Evolutionary conservation across 495 filamentous ascomycete genomes (phyloP).

Genomic region (Diplogelasinospora grovesii): DNA sequence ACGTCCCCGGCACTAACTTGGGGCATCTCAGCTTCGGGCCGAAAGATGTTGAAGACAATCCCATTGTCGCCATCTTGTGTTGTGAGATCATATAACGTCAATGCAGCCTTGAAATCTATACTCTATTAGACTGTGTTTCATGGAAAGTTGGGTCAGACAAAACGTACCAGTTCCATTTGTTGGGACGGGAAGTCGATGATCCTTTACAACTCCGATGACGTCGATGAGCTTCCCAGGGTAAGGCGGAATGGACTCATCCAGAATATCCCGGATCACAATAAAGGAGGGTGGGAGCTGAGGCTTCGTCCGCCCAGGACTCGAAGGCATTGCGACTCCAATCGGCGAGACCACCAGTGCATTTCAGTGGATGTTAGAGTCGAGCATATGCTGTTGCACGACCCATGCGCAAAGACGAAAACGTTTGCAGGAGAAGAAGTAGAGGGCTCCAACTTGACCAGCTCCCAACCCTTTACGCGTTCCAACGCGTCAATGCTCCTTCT

Average conservation of each 20-base stretch:
- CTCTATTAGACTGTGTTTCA: no score
- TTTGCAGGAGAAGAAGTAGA: no score
- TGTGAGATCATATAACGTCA: conserved; percentile 38
- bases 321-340: no score
- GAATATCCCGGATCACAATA: conserved; percentile 22
- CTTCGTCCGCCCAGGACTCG: no score
- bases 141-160: no score
- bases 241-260: conserved; percentile 17
- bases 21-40: conserved; percentile 33
- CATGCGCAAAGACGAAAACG: background rate
- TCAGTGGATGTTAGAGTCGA: background rate
- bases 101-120: conserved; percentile 35
- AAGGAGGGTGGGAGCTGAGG: conserved; percentile 25
- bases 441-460: no score
- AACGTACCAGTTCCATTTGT: conserved; percentile 37
- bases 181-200: conserved; percentile 36
- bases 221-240: conserved; percentile 31
- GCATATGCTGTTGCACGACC: background rate
- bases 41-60: conserved; percentile 38
- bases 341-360: no score
- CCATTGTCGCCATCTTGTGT: conserved; percentile 20
- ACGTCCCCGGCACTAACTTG: conserved; percentile 32
- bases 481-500: background rate
- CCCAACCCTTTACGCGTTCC: no score
- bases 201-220: conserved; percentile 45